A percentile compares a stretch with the other conserved stretches of the same genome.
Conservation (phyloP, 140 eudicot genomes). For the Bidens hawaiensis region DNA sequence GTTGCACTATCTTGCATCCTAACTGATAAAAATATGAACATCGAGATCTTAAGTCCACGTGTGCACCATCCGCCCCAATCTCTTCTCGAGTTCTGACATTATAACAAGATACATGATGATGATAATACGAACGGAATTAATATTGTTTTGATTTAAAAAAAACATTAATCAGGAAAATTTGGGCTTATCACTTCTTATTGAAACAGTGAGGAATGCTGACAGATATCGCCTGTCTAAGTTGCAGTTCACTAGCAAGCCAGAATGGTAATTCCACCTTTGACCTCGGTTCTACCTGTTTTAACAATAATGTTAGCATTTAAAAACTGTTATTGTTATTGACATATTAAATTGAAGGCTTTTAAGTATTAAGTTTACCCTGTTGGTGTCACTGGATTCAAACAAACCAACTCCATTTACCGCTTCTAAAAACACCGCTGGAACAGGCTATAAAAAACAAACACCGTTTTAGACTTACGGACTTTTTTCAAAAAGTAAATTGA, state of each 20-base stretch:
- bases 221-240: conserved; percentile 51
- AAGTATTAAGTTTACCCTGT: conserved; percentile 59
- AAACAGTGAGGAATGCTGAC: conserved; percentile 70
- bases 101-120: conserved; percentile 13
- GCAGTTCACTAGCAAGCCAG: conserved; percentile 85
- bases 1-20: conserved; percentile 61
- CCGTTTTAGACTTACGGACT: not conserved
- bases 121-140: not conserved
- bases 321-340: not conserved
- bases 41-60: conserved; percentile 76
- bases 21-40: conserved; percentile 70
- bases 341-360: not conserved
- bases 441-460: conserved; percentile 34
- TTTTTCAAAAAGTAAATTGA: not conserved
- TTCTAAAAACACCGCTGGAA: conserved; percentile 64
- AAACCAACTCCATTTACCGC: conserved; percentile 77
- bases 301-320: conserved; percentile 8
- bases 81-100: conserved; percentile 76
- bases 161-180: not conserved
- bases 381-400: conserved; percentile 64
- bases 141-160: too few species aligned
- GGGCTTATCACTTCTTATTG: conserved; percentile 52
- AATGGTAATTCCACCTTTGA: conserved; percentile 79
- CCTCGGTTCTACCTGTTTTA: conserved; percentile 67
- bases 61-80: conserved; percentile 93